These are phyloP conservation scores for Clonostachys byssicola DNA, from an alignment of 2,329 filamentous ascomycete species.

Conservation along the genomic window DNA sequence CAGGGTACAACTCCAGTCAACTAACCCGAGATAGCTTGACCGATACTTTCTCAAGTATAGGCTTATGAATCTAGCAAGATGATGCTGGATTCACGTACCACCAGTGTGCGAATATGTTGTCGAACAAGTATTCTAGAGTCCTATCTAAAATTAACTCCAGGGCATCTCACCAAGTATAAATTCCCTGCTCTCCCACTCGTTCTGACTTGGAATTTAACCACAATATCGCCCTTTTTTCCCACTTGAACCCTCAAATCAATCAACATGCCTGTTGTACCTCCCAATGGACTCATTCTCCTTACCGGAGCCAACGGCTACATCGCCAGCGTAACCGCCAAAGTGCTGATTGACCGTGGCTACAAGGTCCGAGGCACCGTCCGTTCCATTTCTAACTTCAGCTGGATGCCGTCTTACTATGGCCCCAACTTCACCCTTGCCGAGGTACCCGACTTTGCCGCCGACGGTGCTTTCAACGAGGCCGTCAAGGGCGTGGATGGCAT, in stretches of 20 bases:
- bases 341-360: conserved; percentile 1
- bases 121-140: too few relatives aligned
- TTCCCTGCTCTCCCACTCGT: too few relatives aligned
- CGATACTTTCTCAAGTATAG: too few relatives aligned
- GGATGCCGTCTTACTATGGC: neutral
- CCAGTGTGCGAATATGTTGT: too few relatives aligned
- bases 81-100: too few relatives aligned
- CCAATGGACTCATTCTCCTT: conserved; percentile 1
- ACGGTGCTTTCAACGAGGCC: conserved; percentile 2
- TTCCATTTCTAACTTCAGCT: neutral
- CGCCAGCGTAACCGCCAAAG: neutral
- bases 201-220: too few relatives aligned
- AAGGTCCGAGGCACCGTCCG: conserved; percentile 1
- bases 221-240: too few relatives aligned
- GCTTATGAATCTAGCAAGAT: too few relatives aligned
- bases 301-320: conserved; percentile 4
- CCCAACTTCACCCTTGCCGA: neutral
- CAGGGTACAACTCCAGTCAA: too few relatives aligned
- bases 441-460: neutral
- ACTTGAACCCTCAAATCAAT: neutral
- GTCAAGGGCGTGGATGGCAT: neutral
- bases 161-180: too few relatives aligned
- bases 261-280: neutral
- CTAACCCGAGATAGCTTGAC: too few relatives aligned
- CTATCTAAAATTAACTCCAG: too few relatives aligned